A percentile compares a stretch with the other conserved stretches of the same genome.
phyloP scores from a whole-genome alignment of 2,329 filamentous ascomycete genomes.

The Ambrosiella xylebori region DNA sequence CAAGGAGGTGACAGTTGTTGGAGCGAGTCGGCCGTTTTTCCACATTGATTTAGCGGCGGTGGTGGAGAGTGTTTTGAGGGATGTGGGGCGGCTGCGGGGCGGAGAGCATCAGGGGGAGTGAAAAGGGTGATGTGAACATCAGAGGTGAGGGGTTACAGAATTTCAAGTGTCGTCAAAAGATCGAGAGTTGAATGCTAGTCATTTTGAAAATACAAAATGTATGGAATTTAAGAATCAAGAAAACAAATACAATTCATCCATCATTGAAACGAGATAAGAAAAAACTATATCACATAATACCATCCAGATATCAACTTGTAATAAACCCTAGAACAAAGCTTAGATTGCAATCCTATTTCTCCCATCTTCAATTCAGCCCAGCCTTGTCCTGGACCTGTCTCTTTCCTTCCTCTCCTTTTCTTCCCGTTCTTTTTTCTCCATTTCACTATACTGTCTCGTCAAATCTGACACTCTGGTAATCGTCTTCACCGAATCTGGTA shows the following conservation, averaged over 20 bases:
- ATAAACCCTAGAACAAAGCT: background rate
- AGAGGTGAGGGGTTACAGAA: background rate
- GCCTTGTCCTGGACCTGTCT: background rate
- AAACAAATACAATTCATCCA: too few relatives aligned
- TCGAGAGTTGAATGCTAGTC: too few relatives aligned
- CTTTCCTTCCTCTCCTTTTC: background rate
- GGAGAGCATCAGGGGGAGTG: background rate
- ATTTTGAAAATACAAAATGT: too few relatives aligned
- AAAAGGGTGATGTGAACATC: background rate
- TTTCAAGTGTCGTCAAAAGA: too few relatives aligned
- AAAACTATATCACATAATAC: too few relatives aligned
- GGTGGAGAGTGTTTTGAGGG: slow-evolving; percentile 21
- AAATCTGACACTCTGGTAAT: slow-evolving; percentile 25
- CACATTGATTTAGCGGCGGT: slow-evolving; percentile 29
- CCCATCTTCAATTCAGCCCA: background rate
- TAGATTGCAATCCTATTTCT: background rate
- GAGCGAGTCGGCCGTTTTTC: slow-evolving; percentile 30
- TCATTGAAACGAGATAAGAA: too few relatives aligned
- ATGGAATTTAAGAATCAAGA: too few relatives aligned
- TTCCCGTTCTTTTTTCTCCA: slow-evolving; percentile 2
- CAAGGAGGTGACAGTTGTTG: slow-evolving; percentile 17
- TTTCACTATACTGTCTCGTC: slow-evolving; percentile 6
- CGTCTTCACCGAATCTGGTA: slow-evolving; percentile 40
- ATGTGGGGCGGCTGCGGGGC: background rate
- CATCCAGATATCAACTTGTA: too few relatives aligned